Evolutionary conservation across 495 filamentous ascomycete species (phyloP).

Genomic region (Hypoxylon perforatum): DNA sequence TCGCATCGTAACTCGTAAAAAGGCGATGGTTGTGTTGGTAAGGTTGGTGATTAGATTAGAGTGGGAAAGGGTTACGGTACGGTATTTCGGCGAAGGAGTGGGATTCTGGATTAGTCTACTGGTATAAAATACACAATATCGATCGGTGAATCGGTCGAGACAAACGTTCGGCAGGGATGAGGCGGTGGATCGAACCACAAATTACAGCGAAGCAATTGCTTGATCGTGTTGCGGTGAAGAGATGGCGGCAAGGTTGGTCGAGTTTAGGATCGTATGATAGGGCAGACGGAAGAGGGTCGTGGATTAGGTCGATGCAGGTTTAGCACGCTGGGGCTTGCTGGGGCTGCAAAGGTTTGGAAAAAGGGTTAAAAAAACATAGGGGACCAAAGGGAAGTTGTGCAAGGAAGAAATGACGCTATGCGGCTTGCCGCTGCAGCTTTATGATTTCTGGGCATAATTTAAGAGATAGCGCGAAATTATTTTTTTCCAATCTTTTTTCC

Average conservation of each 20-base stretch:
- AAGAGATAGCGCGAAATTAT: slow-evolving; percentile 17
- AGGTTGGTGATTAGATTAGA: slow-evolving; percentile 10
- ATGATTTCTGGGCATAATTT: slow-evolving; percentile 6
- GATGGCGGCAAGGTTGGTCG: slow-evolving; percentile 1
- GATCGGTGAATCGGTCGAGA: slow-evolving; percentile 34
- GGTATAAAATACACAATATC: slow-evolving; percentile 20
- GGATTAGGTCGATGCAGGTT: slow-evolving; percentile 2
- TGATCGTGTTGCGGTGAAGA: slow-evolving; percentile 37
- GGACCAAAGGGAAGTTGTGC: slow-evolving; percentile 37
- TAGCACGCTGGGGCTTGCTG: not conserved
- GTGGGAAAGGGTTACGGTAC: too few relatives aligned
- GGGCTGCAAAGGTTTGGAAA: not conserved
- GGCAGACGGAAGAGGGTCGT: slow-evolving; percentile 15
- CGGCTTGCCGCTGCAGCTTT: slow-evolving; percentile 26
- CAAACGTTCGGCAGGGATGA: slow-evolving; percentile 27
- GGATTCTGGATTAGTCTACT: slow-evolving; percentile 25
- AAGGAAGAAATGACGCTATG: slow-evolving; percentile 38
- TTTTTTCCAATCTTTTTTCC: slow-evolving; percentile 18
- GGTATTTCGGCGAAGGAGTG: slow-evolving; percentile 15
- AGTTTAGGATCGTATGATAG: slow-evolving; percentile 27
- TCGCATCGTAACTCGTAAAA: slow-evolving; percentile 28
- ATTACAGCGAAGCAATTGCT: slow-evolving; percentile 30
- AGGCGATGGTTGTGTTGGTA: slow-evolving; percentile 1
- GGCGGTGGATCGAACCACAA: slow-evolving; percentile 39
- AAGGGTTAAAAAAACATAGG: slow-evolving; percentile 5